Evolutionary conservation across 1,139 yeast genomes (phyloP).

Genomic region (Blastobotrys aristatus): DNA sequence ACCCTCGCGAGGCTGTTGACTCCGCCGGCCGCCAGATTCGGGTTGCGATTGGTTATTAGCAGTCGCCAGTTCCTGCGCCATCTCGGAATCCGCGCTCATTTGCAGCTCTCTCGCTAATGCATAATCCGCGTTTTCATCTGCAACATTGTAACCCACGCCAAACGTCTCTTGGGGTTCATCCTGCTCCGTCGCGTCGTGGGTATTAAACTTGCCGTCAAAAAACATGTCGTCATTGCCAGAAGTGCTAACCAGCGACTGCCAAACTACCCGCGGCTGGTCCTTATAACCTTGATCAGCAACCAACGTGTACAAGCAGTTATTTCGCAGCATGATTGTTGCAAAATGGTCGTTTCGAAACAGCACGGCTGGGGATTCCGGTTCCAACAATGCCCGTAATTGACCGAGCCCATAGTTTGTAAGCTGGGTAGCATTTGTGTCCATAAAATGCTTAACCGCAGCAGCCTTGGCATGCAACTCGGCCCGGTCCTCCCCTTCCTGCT

Average conservation of each 20-base stretch:
- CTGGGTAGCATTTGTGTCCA: constrained; percentile 58
- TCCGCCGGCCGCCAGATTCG: neutral
- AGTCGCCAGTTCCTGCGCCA: constrained; percentile 38
- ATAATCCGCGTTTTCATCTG: constrained; percentile 36
- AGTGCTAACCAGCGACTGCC: constrained; percentile 69
- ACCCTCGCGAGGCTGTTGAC: neutral
- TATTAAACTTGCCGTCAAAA: constrained; percentile 47
- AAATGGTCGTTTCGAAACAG: constrained; percentile 86
- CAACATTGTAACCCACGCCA: constrained; percentile 5
- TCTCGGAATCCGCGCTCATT: constrained; percentile 53
- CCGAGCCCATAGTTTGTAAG: constrained; percentile 60
- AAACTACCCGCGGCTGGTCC: constrained; percentile 49
- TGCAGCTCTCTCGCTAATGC: constrained; percentile 51
- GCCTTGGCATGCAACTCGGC: constrained; percentile 19
- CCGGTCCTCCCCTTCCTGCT: constrained; percentile 12
- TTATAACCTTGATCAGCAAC: constrained; percentile 70
- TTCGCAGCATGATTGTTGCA: constrained; percentile 58
- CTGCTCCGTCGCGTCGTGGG: constrained; percentile 10
- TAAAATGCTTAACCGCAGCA: constrained; percentile 37
- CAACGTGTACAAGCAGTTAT: constrained; percentile 50
- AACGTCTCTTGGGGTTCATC: neutral
- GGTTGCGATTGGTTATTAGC: constrained; percentile 8
- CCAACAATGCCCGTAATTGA: constrained; percentile 39
- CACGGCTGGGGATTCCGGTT: constrained; percentile 50
- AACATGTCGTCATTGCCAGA: constrained; percentile 64